phyloP scores from a whole-genome alignment of 345 rosid species.

The Triadica sebifera region DNA sequence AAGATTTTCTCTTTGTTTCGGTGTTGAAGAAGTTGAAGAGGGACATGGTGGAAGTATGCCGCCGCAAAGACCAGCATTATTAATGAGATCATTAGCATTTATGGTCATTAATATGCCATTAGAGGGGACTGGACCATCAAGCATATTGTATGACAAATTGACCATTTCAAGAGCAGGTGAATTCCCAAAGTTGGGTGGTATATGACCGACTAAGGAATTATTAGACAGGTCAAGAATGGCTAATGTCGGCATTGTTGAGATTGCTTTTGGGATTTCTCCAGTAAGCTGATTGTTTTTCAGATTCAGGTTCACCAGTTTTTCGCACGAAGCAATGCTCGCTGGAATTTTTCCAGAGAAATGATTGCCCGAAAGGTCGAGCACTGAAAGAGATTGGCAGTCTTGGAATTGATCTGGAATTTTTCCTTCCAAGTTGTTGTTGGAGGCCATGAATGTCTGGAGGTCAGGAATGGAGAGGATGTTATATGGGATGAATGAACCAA shows the following conservation, averaged over 20 bases:
- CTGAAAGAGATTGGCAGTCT: constrained; percentile 66
- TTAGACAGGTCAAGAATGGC: constrained; percentile 77
- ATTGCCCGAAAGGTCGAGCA: constrained; percentile 81
- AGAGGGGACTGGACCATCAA: constrained; percentile 67
- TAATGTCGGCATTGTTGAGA: constrained; percentile 63
- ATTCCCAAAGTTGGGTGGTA: constrained; percentile 59
- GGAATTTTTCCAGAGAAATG: constrained; percentile 62
- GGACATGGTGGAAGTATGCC: constrained; percentile 63
- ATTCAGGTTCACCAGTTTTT: constrained; percentile 68
- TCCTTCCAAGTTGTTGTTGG: constrained; percentile 66
- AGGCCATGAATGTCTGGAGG: constrained; percentile 71
- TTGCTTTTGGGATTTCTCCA: constrained; percentile 55
- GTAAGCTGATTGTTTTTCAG: constrained; percentile 57
- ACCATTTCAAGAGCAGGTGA: constrained; percentile 78
- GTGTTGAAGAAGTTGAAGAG: constrained; percentile 24
- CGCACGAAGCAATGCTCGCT: constrained; percentile 63
- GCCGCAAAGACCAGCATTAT: constrained; percentile 76
- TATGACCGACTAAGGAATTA: constrained; percentile 65
- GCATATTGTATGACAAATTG: constrained; percentile 72
- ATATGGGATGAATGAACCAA: constrained; percentile 65
- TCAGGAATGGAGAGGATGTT: constrained; percentile 61
- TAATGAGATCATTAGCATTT: constrained; percentile 62
- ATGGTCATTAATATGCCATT: constrained; percentile 50
- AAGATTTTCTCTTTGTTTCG: constrained; percentile 31
- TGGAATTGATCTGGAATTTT: constrained; percentile 71